A percentile compares a stretch with the other conserved stretches of the same genome.
These are phyloP conservation scores for Chimonanthus salicifolius DNA, from an alignment of 164 flowering plant genomes.

Conservation along the genomic window DNA sequence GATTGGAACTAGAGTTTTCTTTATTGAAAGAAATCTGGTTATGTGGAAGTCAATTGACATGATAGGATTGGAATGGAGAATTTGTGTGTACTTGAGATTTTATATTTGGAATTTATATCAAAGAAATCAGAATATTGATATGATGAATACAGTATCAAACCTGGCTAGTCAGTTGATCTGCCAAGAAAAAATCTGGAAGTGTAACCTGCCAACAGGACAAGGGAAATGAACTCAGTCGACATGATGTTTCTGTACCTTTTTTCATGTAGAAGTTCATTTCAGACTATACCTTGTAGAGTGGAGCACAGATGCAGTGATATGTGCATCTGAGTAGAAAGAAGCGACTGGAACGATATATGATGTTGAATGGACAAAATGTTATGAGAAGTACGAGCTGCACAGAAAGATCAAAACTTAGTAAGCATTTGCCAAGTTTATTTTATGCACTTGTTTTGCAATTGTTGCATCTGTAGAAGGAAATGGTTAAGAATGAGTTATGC, in stretches of 20 bases:
- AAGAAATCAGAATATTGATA: neutral
- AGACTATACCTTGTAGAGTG: constrained; percentile 54
- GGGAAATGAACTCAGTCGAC: neutral
- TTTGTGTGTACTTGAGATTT: no score
- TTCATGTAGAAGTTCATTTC: neutral
- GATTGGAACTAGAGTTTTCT: no score
- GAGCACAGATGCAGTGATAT: constrained; percentile 52
- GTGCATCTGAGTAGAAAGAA: constrained; percentile 44
- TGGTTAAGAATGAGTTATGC: no score
- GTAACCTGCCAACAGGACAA: constrained; percentile 31
- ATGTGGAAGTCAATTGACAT: no score
- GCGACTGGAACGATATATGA: constrained; percentile 63
- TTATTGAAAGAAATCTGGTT: no score
- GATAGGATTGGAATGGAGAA: no score
- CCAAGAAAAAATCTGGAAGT: constrained; percentile 60
- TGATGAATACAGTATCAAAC: constrained; percentile 13
- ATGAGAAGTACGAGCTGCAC: constrained; percentile 38
- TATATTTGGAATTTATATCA: neutral
- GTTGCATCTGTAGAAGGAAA: no score
- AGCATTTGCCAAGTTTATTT: neutral
- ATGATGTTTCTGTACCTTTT: neutral
- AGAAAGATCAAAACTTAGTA: neutral
- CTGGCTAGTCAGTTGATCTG: constrained; percentile 76
- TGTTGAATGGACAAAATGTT: constrained; percentile 52
- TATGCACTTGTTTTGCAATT: no score